phyloP scores from a whole-genome alignment of 768 basidiomycete genomes.

The Roridomyces roridus region DNA sequence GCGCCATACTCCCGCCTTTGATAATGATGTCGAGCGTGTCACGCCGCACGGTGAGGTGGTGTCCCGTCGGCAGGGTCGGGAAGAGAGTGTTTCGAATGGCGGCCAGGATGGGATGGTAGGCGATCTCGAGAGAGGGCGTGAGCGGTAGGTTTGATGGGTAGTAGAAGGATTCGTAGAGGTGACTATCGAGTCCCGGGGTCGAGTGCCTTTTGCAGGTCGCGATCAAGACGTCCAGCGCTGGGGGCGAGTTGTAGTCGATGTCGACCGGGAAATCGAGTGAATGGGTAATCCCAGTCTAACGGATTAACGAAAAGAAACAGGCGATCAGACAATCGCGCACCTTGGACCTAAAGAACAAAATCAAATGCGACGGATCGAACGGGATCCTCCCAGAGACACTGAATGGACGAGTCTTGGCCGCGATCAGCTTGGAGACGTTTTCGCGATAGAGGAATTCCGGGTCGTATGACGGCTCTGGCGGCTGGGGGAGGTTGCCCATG shows the following conservation, averaged over 20 bases:
- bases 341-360: conserved; percentile 82
- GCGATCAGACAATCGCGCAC: conserved; percentile 41
- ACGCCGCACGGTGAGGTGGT: conserved; percentile 70
- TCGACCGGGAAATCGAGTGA: conserved; percentile 85
- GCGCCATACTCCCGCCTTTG: conserved; percentile 61
- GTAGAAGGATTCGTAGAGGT: conserved; percentile 69
- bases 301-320: neutral
- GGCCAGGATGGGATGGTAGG: conserved; percentile 84
- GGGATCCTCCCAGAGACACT: conserved; percentile 73
- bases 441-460: conserved; percentile 61
- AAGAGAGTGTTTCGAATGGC: conserved; percentile 76
- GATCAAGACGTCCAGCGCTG: conserved; percentile 79
- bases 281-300: conserved; percentile 83
- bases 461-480: conserved; percentile 43
- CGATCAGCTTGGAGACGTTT: conserved; percentile 60
- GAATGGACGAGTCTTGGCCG: conserved; percentile 66
- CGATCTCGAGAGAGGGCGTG: conserved; percentile 78
- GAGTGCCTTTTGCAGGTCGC: conserved; percentile 74
- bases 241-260: conserved; percentile 74
- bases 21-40: conserved; percentile 76
- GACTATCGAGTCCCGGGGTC: conserved; percentile 56
- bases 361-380: conserved; percentile 68
- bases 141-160: conserved; percentile 77
- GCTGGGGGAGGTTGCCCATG: conserved; percentile 37
- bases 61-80: conserved; percentile 68